phyloP scores from a whole-genome alignment of 1,284 basidiomycete genomes.

The Inonotus obliquus region DNA sequence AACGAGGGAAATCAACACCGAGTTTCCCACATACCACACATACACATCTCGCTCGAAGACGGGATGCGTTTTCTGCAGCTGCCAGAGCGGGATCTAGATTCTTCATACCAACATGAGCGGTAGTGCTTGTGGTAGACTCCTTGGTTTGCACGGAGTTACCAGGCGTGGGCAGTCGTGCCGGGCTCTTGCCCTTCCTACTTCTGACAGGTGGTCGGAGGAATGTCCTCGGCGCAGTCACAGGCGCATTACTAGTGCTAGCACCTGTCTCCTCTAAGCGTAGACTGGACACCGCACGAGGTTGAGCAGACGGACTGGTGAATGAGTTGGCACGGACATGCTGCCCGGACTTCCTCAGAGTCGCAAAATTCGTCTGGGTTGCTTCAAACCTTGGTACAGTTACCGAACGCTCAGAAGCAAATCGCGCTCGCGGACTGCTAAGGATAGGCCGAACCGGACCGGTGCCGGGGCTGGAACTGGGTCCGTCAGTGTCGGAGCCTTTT shows the following conservation, averaged over 20 bases:
- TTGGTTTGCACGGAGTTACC: neutral
- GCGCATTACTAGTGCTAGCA: neutral
- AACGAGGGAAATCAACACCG: conserved; percentile 15
- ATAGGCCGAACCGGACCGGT: too few species aligned
- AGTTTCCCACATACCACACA: conserved; percentile 16
- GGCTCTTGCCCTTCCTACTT: neutral
- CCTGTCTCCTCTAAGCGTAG: neutral
- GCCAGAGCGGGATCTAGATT: conserved; percentile 12
- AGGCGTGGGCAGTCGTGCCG: neutral
- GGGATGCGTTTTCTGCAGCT: conserved; percentile 14
- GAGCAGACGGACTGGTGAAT: neutral
- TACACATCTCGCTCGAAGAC: conserved; percentile 13
- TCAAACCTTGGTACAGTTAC: neutral
- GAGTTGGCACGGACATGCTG: conserved; percentile 9
- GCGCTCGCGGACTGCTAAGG: neutral
- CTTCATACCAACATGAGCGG: too few species aligned
- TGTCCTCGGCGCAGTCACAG: neutral
- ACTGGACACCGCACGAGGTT: neutral
- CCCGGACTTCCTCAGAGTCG: neutral
- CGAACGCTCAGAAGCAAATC: neutral
- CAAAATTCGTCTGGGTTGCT: neutral
- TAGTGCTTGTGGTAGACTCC: neutral
- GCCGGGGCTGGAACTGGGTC: neutral
- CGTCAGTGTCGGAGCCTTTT: neutral
- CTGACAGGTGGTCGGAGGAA: neutral